Conservation (phyloP, 805 yeast species). For the Kazachstania taianensis region DNA sequence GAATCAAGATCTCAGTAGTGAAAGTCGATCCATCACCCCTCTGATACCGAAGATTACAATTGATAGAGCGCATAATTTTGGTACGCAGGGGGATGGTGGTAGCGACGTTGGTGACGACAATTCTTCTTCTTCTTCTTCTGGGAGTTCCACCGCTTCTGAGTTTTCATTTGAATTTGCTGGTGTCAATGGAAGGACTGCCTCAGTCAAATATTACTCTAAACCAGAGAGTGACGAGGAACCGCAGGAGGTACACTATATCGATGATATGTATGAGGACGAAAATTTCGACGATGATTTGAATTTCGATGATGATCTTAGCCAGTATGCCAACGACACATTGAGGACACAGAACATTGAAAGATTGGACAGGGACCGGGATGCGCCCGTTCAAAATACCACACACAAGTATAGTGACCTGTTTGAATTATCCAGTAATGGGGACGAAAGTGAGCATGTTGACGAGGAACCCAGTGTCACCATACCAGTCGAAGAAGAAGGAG, state of each 20-base stretch:
- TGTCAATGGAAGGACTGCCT: slow-evolving; percentile 41
- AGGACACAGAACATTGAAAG: neutral
- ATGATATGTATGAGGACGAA: slow-evolving; percentile 33
- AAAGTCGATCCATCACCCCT: too few relatives aligned
- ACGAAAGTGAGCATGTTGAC: too few relatives aligned
- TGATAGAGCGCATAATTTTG: slow-evolving; percentile 1
- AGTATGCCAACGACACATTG: slow-evolving; percentile 12
- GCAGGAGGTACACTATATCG: slow-evolving; percentile 24
- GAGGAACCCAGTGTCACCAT: too few relatives aligned
- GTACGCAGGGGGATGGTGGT: slow-evolving; percentile 2
- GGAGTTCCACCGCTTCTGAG: slow-evolving; percentile 10
- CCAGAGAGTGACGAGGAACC: slow-evolving; percentile 18
- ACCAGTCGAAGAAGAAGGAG: neutral
- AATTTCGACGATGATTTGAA: slow-evolving; percentile 36
- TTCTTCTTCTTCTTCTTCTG: slow-evolving; percentile 7
- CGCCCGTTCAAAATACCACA: neutral
- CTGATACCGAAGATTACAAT: slow-evolving; percentile 4
- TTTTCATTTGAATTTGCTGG: slow-evolving; percentile 44
- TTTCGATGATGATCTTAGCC: slow-evolving; percentile 25
- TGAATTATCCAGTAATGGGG: slow-evolving; percentile 16
- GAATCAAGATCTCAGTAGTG: neutral
- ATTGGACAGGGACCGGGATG: neutral
- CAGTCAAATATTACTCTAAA: slow-evolving; percentile 41
- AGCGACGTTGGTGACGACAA: slow-evolving; percentile 3
- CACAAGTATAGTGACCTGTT: slow-evolving; percentile 13